These are phyloP conservation scores for Pleurotus cornucopiae DNA, from an alignment of 768 basidiomycete species.

Conservation along the genomic window DNA sequence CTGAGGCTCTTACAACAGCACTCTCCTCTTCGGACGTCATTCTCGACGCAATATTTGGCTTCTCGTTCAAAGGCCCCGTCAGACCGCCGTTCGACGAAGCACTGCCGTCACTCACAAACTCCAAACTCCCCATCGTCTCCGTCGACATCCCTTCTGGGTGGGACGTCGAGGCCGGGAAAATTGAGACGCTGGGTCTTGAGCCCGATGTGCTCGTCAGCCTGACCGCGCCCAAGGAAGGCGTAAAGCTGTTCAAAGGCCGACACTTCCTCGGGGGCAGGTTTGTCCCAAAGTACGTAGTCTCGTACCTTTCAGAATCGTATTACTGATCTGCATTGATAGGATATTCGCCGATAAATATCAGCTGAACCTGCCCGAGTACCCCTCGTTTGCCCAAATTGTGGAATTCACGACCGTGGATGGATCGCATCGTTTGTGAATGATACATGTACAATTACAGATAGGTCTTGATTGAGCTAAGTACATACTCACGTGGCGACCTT, in stretches of 20 bases:
- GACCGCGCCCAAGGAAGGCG: constrained; percentile 93
- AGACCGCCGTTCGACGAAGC: constrained; percentile 83
- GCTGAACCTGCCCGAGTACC: constrained; percentile 81
- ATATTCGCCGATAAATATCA: constrained; percentile 66
- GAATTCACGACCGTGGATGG: constrained; percentile 45
- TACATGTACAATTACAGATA: neutral
- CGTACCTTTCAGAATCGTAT: no score
- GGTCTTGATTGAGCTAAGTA: neutral
- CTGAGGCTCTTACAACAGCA: constrained; percentile 41
- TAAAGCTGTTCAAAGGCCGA: constrained; percentile 65
- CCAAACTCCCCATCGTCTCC: constrained; percentile 79
- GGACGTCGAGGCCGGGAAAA: constrained; percentile 83
- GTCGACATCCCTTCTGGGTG: constrained; percentile 98
- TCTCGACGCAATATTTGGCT: constrained; percentile 95
- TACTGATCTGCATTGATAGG: constrained; percentile 31
- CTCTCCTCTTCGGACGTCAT: constrained; percentile 71
- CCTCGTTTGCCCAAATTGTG: constrained; percentile 78
- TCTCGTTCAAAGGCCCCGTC: constrained; percentile 91
- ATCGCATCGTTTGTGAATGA: neutral
- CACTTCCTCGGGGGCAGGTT: constrained; percentile 97
- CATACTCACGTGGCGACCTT: neutral
- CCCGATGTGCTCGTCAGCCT: constrained; percentile 85
- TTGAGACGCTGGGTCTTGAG: constrained; percentile 50
- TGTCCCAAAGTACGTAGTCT: constrained; percentile 67
- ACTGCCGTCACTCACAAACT: constrained; percentile 59